These are phyloP conservation scores for Mucor irregularis DNA, from an alignment of 371 early-diverging fungal species.

Conservation along the genomic window DNA sequence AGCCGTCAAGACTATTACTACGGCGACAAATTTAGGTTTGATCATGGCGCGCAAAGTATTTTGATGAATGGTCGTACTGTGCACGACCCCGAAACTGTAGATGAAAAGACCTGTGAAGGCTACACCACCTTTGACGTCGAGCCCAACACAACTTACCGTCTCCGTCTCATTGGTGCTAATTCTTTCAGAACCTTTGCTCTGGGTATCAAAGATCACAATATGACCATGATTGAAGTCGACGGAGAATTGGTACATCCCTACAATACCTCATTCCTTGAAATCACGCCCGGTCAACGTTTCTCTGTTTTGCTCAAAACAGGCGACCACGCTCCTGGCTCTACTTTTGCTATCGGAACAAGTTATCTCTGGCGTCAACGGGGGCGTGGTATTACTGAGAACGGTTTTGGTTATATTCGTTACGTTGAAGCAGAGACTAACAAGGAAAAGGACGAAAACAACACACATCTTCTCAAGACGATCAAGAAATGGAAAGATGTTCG, in stretches of 20 bases:
- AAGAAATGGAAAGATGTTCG: not conserved
- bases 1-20: slow-evolving; percentile 25
- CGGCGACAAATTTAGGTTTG: slow-evolving; percentile 22
- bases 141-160: slow-evolving; percentile 35
- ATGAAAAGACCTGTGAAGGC: slow-evolving; percentile 22
- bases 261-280: slow-evolving; percentile 19
- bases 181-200: slow-evolving; percentile 35
- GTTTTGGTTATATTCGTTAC: slow-evolving; percentile 28
- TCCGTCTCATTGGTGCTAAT: slow-evolving; percentile 42
- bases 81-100: slow-evolving; percentile 7
- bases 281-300: slow-evolving; percentile 33
- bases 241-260: slow-evolving; percentile 31
- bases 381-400: slow-evolving; percentile 26
- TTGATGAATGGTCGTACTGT: slow-evolving; percentile 46
- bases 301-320: slow-evolving; percentile 26
- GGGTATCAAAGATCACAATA: slow-evolving; percentile 38
- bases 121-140: slow-evolving; percentile 36
- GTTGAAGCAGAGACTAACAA: not conserved
- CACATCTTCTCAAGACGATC: not conserved
- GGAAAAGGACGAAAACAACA: not conserved
- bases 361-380: slow-evolving; percentile 26
- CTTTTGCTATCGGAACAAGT: slow-evolving; percentile 26
- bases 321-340: slow-evolving; percentile 12
- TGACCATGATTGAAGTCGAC: slow-evolving; percentile 52
- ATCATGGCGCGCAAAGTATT: slow-evolving; percentile 37